Base-by-base conservation (phyloP, 208 protist species). In the Blastocrithidia nonstop region DNA sequence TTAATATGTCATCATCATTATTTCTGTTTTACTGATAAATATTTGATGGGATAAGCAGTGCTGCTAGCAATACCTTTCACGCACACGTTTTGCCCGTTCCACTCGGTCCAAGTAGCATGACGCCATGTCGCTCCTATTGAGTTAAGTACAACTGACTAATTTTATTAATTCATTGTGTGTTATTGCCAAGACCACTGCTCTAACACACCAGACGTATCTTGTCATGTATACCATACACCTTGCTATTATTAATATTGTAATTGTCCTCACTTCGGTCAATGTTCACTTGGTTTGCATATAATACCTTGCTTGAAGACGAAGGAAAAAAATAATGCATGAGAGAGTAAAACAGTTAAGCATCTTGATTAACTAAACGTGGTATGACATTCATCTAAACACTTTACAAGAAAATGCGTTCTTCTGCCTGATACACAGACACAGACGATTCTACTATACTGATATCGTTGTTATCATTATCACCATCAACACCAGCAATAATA, bases 31-130 rank as follows among this genome's bases (percentile, higher is more conserved):
- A n/a, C 29, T 35, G 29, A 11, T 35, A 56, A 13, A 67, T 50
- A 35, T n/a, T 35, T 15, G 11, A n/a, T n/a, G 29, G 40, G 24
- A 66, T 58, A 35, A 90, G 79, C 56, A 99, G 75, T 0, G 96
- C 97, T 24, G 93, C 71, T 25, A 96, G 57, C 2, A 99, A 75
- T 7, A 94, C 76, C 31, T 74, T 84, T 91, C 96, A 98, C 6
- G 90, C 85, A 1, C 81, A 62, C 4, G 95, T 96, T 76, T 99
- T 99, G 31, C 97, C 98, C 9, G 72, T 90, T 16, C 96, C 96
- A 40, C 92, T 89, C 1, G 94, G 93, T n/a, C 98, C 98, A 5
- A 99, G 97, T 24, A 99, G 58, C 97, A 99, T 99, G 27, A 99
- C 57, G 39, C 98, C 98, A 48, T 99, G 97, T 33, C 96, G 80